Percentiles rank a stretch among this genome's conserved stretches.
phyloP scores from a whole-genome alignment of 2,329 filamentous ascomycete genomes.

The Diaporthe caulivora region DNA sequence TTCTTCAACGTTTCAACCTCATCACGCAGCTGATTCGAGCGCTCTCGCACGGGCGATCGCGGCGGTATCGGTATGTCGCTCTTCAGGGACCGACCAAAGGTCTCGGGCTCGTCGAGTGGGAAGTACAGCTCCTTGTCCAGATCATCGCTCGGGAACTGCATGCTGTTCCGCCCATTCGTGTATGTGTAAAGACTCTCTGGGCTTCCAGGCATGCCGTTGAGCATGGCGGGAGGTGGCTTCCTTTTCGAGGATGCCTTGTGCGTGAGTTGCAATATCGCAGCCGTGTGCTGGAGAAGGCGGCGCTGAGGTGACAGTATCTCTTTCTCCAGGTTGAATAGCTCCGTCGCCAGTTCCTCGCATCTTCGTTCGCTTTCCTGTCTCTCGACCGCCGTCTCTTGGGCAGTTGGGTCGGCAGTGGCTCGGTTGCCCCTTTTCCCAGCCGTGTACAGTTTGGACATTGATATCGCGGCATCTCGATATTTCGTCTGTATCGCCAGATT shows the following conservation, averaged over 20 bases:
- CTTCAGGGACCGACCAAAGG: constrained; percentile 51
- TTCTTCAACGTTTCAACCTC: constrained; percentile 54
- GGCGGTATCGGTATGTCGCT: constrained; percentile 68
- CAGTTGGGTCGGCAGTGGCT: constrained; percentile 60
- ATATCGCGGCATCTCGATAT: constrained; percentile 91
- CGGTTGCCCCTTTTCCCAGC: constrained; percentile 65
- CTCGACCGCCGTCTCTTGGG: constrained; percentile 78
- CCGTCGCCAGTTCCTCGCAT: constrained; percentile 86
- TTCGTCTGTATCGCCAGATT: constrained; percentile 93
- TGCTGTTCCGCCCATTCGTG: constrained; percentile 70
- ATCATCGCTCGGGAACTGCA: constrained; percentile 66
- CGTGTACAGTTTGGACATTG: constrained; percentile 82
- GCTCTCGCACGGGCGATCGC: constrained; percentile 68
- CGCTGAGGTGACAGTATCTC: constrained; percentile 80
- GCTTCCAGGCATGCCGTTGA: constrained; percentile 76
- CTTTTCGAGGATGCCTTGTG: constrained; percentile 80
- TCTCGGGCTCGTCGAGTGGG: constrained; percentile 75
- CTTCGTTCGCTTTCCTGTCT: constrained; percentile 80
- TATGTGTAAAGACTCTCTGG: constrained; percentile 83
- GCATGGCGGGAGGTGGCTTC: constrained; percentile 56
- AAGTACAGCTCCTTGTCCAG: constrained; percentile 83
- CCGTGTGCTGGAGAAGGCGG: constrained; percentile 87
- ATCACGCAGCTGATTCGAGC: constrained; percentile 62
- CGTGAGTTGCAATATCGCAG: constrained; percentile 90
- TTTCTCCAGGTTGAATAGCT: constrained; percentile 85